Evolutionary conservation across 768 basidiomycete species (phyloP).

Genomic region (Peribolospora baueri): DNA sequence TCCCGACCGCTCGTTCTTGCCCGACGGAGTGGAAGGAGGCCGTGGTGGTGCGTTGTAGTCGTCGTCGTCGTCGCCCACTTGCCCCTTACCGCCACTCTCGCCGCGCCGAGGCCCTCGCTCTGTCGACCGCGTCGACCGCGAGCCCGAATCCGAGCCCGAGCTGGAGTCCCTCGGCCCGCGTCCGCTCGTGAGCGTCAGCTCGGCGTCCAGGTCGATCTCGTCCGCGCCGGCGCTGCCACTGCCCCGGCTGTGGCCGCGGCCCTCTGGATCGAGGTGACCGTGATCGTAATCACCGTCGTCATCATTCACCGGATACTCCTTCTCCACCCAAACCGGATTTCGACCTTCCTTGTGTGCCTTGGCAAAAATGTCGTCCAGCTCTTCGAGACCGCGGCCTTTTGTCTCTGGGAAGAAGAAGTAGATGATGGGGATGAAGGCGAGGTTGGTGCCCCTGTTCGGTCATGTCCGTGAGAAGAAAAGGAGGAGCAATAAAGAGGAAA

Average conservation of each 20-base stretch:
- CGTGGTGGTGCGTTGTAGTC: no score
- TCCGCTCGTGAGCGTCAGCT: no score
- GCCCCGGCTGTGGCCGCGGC: background rate
- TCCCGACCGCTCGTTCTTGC: no score
- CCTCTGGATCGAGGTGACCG: background rate
- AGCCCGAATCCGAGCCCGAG: no score
- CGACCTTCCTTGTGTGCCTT: slow-evolving; percentile 1
- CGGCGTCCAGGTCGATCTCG: background rate
- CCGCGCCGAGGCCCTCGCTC: no score
- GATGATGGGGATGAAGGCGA: background rate
- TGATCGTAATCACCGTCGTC: background rate
- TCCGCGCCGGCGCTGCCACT: background rate
- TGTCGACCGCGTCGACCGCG: no score
- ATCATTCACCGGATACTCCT: background rate
- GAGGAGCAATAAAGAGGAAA: background rate
- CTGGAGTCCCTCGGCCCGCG: no score
- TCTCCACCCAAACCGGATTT: background rate
- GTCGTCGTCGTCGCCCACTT: no score
- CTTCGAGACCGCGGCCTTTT: background rate
- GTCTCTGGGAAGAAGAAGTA: slow-evolving; percentile 3
- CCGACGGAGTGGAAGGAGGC: no score
- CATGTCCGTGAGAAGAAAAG: no score
- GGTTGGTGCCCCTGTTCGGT: background rate
- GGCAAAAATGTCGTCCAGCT: slow-evolving; percentile 4
- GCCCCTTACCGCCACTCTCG: no score